phyloP scores from a whole-genome alignment of 768 basidiomycete species.

The Suillus subaureus region DNA sequence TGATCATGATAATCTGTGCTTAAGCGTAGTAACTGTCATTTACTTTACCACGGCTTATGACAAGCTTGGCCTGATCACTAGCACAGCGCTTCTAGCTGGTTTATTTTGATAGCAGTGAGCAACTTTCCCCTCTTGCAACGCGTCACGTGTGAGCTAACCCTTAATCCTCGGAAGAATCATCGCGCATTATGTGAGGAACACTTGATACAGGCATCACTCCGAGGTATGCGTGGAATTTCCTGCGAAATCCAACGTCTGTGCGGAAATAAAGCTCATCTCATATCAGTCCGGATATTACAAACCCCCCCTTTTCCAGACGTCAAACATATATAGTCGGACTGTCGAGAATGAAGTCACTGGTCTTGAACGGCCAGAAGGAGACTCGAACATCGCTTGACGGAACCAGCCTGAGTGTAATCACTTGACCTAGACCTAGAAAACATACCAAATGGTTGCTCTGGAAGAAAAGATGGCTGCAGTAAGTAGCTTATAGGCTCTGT shows the following conservation, averaged over 20 bases:
- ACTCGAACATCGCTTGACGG: neutral
- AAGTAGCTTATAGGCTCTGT: neutral
- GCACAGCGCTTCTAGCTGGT: neutral
- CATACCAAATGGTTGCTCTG: neutral
- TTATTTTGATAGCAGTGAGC: neutral
- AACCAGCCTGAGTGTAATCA: neutral
- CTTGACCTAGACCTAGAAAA: neutral
- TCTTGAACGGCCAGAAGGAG: neutral
- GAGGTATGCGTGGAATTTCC: slow-evolving; percentile 1
- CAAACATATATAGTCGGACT: neutral
- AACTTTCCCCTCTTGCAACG: neutral
- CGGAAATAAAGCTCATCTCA: neutral
- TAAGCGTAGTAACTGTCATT: neutral
- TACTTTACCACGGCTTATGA: neutral
- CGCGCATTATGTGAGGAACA: neutral
- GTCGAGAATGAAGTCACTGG: neutral
- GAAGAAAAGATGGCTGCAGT: neutral
- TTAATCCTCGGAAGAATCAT: slow-evolving; percentile 5
- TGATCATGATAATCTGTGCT: neutral
- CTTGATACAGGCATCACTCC: neutral
- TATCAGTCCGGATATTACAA: neutral
- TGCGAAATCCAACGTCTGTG: neutral
- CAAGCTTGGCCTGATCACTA: neutral
- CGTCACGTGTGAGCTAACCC: neutral
- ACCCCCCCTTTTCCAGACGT: neutral